Evolutionary conservation across 2,329 filamentous ascomycete species (phyloP).

Genomic region (Cordyceps javanica): DNA sequence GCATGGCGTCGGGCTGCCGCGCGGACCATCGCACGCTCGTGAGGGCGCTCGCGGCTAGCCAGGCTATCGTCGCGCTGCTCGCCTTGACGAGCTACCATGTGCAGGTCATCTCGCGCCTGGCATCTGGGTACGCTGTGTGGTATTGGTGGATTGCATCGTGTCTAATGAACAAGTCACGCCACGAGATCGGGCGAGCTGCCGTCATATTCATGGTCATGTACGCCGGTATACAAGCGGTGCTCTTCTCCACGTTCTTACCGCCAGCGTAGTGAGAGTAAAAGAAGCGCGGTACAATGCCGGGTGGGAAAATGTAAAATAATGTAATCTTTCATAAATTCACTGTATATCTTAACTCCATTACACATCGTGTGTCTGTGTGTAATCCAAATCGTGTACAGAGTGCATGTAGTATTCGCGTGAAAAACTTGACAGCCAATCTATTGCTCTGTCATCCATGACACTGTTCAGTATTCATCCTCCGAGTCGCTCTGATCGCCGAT

Average conservation of each 20-base stretch:
- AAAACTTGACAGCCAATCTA: neutral
- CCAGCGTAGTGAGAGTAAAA: constrained; percentile 54
- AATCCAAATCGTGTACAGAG: neutral
- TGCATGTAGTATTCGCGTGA: neutral
- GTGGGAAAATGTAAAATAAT: neutral
- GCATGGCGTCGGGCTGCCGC: constrained; percentile 4
- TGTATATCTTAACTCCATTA: constrained; percentile 2
- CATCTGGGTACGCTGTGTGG: constrained; percentile 85
- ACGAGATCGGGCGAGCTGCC: constrained; percentile 31
- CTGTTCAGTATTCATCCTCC: constrained; percentile 52
- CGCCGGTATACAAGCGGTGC: constrained; percentile 69
- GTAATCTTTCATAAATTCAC: constrained; percentile 1
- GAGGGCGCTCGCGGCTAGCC: constrained; percentile 60
- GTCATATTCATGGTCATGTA: constrained; percentile 75
- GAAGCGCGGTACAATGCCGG: neutral
- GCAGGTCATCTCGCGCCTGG: constrained; percentile 85
- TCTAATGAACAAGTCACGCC: constrained; percentile 29
- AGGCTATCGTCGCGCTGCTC: constrained; percentile 64
- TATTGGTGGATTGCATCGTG: constrained; percentile 69
- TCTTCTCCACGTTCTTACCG: constrained; percentile 88
- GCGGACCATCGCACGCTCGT: constrained; percentile 29
- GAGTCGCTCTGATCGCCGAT: constrained; percentile 71
- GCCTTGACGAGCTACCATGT: constrained; percentile 82
- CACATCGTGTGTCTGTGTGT: neutral
- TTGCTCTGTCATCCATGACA: neutral